Evolutionary conservation across 2,329 filamentous ascomycete species (phyloP).

Genomic region (Arthrobotrys sphaeroides): DNA sequence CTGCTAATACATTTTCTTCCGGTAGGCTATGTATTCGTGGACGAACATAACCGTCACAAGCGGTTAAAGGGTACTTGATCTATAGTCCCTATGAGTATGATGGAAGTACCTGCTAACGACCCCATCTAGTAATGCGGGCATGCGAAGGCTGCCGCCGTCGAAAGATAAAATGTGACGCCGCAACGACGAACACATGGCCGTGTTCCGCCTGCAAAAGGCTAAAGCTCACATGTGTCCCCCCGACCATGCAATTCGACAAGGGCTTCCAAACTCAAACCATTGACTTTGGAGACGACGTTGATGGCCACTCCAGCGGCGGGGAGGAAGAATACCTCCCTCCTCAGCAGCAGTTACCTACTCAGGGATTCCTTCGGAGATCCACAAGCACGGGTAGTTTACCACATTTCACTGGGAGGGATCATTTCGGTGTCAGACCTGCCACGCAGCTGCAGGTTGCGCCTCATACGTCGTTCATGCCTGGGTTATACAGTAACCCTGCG

Average conservation of each 20-base stretch:
- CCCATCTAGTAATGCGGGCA: conserved; percentile 82
- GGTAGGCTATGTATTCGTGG: conserved; percentile 96
- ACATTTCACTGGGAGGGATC: conserved; percentile 42
- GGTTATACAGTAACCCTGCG: conserved; percentile 20
- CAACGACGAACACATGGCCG: conserved; percentile 96
- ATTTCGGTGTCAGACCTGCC: conserved; percentile 45
- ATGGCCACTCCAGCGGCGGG: conserved; percentile 59
- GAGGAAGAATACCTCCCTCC: conserved; percentile 61
- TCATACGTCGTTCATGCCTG: conserved; percentile 46
- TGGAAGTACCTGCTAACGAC: background rate
- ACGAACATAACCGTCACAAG: conserved; percentile 98
- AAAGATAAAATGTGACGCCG: conserved; percentile 98
- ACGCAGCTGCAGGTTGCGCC: conserved; percentile 46
- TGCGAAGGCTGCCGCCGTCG: conserved; percentile 93
- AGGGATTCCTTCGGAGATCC: conserved; percentile 53
- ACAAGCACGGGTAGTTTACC: conserved; percentile 52
- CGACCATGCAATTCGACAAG: conserved; percentile 79
- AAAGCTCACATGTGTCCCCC: conserved; percentile 91
- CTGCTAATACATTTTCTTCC: background rate
- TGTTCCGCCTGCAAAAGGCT: conserved; percentile 91
- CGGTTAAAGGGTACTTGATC: conserved; percentile 78
- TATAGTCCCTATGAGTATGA: background rate
- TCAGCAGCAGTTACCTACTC: conserved; percentile 45
- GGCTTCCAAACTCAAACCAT: conserved; percentile 62
- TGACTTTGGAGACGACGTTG: conserved; percentile 61